These are phyloP conservation scores for Serendipita vermifera DNA, from an alignment of 768 basidiomycete species.

Conservation along the genomic window DNA sequence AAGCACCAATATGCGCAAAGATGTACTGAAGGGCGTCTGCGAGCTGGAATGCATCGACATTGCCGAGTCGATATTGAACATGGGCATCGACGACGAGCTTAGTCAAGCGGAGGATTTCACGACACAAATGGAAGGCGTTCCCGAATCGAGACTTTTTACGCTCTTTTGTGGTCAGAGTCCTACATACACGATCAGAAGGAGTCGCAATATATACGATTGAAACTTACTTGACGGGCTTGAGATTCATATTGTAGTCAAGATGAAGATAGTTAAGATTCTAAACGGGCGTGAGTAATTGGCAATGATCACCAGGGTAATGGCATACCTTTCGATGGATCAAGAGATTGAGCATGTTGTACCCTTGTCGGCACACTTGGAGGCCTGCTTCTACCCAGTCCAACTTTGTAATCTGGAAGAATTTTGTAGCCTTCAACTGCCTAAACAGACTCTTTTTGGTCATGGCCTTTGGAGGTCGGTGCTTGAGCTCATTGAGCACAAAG, in stretches of 20 bases:
- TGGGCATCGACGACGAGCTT: slow-evolving; percentile 98
- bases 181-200: slow-evolving; percentile 25
- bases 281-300: not conserved
- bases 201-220: not conserved
- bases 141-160: slow-evolving; percentile 99
- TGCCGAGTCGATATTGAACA: slow-evolving; percentile 95
- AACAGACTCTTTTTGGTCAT: slow-evolving; percentile 98
- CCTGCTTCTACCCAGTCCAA: slow-evolving; percentile 99
- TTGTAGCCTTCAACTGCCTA: slow-evolving; percentile 92
- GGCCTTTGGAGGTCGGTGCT: slow-evolving; percentile 79
- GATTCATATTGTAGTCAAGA: slow-evolving; percentile 95
- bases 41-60: slow-evolving; percentile 97
- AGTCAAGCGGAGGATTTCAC: slow-evolving; percentile 93
- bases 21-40: slow-evolving; percentile 98
- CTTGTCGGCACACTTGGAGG: slow-evolving; percentile 94
- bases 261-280: slow-evolving; percentile 89
- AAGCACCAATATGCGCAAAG: slow-evolving; percentile 90
- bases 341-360: slow-evolving; percentile 98
- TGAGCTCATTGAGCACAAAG: slow-evolving; percentile 88
- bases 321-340: slow-evolving; percentile 92
- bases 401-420: slow-evolving; percentile 98
- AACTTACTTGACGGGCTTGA: slow-evolving; percentile 82
- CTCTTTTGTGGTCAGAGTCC: slow-evolving; percentile 96
- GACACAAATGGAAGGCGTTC: slow-evolving; percentile 96
- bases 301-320: not conserved